Evolutionary conservation across 202 grass and related monocot genomes (phyloP).

Genomic region (Thinopyrum obtusiflorum): DNA sequence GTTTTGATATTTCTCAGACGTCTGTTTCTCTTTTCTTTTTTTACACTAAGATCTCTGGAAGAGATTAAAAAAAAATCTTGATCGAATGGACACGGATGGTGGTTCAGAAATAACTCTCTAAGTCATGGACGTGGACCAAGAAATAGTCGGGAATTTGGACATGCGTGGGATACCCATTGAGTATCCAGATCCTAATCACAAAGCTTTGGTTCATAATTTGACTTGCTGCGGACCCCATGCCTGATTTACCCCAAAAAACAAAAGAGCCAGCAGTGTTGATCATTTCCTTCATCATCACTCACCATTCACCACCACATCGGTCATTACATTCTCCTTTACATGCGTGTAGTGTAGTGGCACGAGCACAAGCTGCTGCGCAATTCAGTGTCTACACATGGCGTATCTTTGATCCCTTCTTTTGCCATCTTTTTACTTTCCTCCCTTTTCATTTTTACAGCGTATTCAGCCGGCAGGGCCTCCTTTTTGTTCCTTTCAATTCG

Average conservation of each 20-base stretch:
- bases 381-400: neutral
- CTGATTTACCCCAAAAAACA: neutral
- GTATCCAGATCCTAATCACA: neutral
- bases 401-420: neutral
- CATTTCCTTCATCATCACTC: neutral
- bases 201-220: neutral
- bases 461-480: neutral
- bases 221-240: neutral
- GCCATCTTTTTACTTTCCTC: conserved; percentile 1
- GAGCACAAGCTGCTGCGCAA: neutral
- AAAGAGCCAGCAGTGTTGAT: neutral
- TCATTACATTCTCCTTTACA: neutral
- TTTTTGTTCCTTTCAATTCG: conserved; percentile 15
- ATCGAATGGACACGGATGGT: neutral
- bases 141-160: neutral
- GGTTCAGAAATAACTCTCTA: neutral
- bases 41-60: neutral
- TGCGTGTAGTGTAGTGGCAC: neutral
- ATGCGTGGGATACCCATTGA: neutral
- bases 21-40: too few relatives aligned
- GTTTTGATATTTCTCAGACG: too few relatives aligned
- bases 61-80: neutral
- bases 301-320: neutral
- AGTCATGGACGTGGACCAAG: neutral
- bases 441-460: neutral